These are phyloP conservation scores for Rhizopogon rudus DNA, from an alignment of 768 basidiomycete genomes.

Conservation along the genomic window DNA sequence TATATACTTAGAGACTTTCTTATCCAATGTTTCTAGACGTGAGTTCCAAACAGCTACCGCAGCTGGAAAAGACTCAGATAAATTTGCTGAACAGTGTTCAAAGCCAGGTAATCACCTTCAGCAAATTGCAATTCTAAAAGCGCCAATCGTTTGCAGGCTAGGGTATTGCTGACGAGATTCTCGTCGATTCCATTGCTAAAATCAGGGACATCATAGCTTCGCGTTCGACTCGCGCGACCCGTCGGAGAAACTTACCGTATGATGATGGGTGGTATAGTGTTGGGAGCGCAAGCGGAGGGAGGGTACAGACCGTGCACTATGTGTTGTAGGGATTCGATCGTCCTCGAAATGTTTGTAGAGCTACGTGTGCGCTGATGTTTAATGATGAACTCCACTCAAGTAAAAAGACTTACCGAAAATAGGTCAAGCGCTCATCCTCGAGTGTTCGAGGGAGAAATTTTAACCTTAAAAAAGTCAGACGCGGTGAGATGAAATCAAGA, in stretches of 20 bases:
- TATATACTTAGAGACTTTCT: slow-evolving; percentile 62
- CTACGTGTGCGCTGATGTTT: slow-evolving; percentile 23
- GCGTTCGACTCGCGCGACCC: background rate
- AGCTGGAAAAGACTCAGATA: slow-evolving; percentile 31
- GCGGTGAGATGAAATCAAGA: background rate
- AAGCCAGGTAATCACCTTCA: slow-evolving; percentile 36
- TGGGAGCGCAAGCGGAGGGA: slow-evolving; percentile 37
- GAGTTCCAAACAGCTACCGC: slow-evolving; percentile 63
- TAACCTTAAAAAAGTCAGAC: slow-evolving; percentile 37
- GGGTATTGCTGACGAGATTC: slow-evolving; percentile 64
- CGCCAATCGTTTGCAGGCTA: slow-evolving; percentile 63
- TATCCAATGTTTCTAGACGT: slow-evolving; percentile 56
- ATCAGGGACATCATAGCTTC: background rate
- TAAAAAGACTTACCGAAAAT: slow-evolving; percentile 47
- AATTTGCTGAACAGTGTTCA: background rate
- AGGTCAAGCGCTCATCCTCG: slow-evolving; percentile 39
- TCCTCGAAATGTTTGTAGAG: slow-evolving; percentile 74
- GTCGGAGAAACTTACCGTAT: slow-evolving; percentile 42
- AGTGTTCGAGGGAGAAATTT: slow-evolving; percentile 56
- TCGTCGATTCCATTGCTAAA: slow-evolving; percentile 65
- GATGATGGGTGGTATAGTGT: slow-evolving; percentile 45
- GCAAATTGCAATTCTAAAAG: slow-evolving; percentile 60
- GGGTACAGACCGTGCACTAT: slow-evolving; percentile 74
- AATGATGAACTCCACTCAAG: background rate
- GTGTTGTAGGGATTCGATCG: slow-evolving; percentile 70